Evolutionary conservation across 1,139 yeast species (phyloP).

Genomic region (Scheffersomyces insectosa): DNA sequence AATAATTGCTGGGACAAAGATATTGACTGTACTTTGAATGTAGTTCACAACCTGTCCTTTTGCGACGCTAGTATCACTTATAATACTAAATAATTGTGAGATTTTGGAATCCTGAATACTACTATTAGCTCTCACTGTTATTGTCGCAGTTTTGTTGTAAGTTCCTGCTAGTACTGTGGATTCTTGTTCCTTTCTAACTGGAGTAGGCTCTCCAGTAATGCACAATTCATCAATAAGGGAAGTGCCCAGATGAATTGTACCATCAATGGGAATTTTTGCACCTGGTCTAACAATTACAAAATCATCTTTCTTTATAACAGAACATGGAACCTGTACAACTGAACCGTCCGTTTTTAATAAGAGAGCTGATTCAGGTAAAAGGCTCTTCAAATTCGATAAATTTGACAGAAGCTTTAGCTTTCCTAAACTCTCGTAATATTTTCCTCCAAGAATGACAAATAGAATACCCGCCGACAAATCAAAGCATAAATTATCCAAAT

Average conservation of each 20-base stretch:
- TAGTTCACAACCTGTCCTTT: neutral
- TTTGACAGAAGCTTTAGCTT: slow-evolving; percentile 1
- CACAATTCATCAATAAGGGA: neutral
- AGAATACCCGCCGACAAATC: neutral
- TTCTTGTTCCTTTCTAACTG: neutral
- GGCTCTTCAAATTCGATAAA: neutral
- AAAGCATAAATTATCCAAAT: neutral
- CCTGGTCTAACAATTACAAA: neutral
- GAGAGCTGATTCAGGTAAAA: neutral
- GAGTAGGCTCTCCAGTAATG: neutral
- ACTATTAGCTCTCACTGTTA: neutral
- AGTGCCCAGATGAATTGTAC: neutral
- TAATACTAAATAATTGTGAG: neutral
- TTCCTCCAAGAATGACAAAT: neutral
- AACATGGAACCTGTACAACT: neutral
- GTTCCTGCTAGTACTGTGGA: neutral
- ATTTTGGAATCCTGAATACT: neutral
- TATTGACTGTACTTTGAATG: neutral
- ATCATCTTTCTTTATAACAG: neutral
- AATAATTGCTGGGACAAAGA: neutral
- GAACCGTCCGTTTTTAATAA: neutral
- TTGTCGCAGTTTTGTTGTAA: neutral
- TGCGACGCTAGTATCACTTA: neutral
- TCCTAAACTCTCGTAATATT: neutral
- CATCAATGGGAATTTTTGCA: neutral